Evolutionary conservation across 257 asterid genomes (phyloP).

Genomic region (Euphrasia confusa): DNA sequence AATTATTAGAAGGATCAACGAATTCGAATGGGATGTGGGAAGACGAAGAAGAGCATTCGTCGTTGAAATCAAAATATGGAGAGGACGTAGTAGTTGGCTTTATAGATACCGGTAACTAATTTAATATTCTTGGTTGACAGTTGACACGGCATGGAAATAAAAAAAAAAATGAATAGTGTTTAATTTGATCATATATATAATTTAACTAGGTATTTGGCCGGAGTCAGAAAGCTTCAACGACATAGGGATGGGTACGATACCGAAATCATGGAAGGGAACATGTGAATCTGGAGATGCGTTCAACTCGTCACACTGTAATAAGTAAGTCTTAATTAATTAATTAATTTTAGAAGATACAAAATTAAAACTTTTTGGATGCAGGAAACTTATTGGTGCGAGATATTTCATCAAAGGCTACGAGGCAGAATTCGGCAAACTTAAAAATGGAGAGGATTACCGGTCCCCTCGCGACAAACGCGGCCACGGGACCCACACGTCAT

Average conservation of each 20-base stretch:
- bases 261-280: conserved; percentile 71
- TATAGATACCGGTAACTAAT: no score
- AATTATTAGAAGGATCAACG: conserved; percentile 33
- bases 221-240: conserved; percentile 77
- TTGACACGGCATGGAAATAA: no score
- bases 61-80: conserved; percentile 63
- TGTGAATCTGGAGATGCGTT: conserved; percentile 72
- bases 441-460: conserved; percentile 48
- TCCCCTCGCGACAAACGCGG: conserved; percentile 94
- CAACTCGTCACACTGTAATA: conserved; percentile 70
- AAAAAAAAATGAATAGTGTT: no score
- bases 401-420: conserved; percentile 74
- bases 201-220: conserved; percentile 69
- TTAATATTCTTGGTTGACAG: no score
- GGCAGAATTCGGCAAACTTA: conserved; percentile 52
- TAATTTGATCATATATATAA: no score
- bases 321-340: no score
- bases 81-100: conserved; percentile 63
- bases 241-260: conserved; percentile 59
- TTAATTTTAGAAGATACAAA: no score
- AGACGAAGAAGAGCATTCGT: conserved; percentile 40
- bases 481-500: conserved; percentile 89
- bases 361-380: conserved; percentile 15
- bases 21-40: neutral
- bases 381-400: conserved; percentile 86